Base-by-base conservation (phyloP, 148 eudicot species). In the Rhododendron ovatum region DNA sequence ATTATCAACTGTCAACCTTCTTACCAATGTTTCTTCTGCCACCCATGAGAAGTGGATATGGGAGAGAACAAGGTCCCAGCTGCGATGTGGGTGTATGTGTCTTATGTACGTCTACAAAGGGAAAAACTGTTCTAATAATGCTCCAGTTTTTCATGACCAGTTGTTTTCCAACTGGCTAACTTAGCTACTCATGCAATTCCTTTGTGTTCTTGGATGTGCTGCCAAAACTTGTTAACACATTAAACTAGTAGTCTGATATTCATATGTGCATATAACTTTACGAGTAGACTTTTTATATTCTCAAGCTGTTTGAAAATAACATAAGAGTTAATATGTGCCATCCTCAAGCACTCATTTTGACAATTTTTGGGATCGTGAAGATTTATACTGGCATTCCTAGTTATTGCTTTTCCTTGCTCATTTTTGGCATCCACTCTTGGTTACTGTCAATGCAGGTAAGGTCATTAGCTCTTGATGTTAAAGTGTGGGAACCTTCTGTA, bases 401-500 rank as follows among this genome's bases (percentile, higher is more conserved):
- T 37, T 5, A 71, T 65, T 65, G n/a, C 41, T 6, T 81, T 51
- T 57, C 82, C 5, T 69, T 22, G 28, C 53, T 63, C 61, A 51
- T 84, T 35, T 26, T 13, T 83, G 80, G 24, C 3, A 12, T 59
- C 71, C 15, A 43, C 78, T 76, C 67, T 55, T 87, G 26, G 65
- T 86, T 73, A 41, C 61, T 85, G 67, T 80, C 59, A 57, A 87
- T 89, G 87, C 93, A 96, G 99, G 98, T 97, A 48, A 91, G 99
- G 88, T 97, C 99, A 53, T 86, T 97, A 74, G 89, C 95, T 53
- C 91, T 97, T 88, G 99, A 97, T 89, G 99, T 97, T 50, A 94
- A 92, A 90, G 99, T 94, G 83, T 97, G 99, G 99, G 99, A 97
- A 88, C 98, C 98, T 88, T 92, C 98, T 82, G 94, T 97, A 71